phyloP scores from a whole-genome alignment of 305 asterid species.

The Rubia peregrina region DNA sequence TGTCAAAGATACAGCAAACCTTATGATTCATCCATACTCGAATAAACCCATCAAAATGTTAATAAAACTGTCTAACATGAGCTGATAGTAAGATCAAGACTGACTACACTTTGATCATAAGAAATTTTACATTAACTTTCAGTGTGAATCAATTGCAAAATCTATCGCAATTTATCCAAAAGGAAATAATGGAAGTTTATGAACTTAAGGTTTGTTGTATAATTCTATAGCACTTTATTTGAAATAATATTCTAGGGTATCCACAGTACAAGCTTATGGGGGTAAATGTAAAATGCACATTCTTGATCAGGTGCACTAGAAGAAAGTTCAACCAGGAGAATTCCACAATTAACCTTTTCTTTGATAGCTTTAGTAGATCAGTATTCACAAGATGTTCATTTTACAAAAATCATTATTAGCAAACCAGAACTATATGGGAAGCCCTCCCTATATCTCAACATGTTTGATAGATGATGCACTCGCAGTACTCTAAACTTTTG shows the following conservation, averaged over 20 bases:
- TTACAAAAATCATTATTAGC: neutral
- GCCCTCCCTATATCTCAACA: neutral
- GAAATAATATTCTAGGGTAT: neutral
- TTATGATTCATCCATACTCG: neutral
- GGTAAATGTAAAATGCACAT: slow-evolving; percentile 1
- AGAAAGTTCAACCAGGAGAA: neutral
- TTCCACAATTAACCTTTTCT: neutral
- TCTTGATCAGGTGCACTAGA: slow-evolving; percentile 4
- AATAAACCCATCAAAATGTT: neutral
- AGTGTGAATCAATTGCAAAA: neutral
- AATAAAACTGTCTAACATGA: neutral
- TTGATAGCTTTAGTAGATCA: neutral
- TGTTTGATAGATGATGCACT: neutral
- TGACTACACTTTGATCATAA: neutral
- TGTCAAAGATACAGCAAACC: neutral
- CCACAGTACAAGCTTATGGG: neutral
- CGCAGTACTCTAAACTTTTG: neutral
- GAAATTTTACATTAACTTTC: neutral
- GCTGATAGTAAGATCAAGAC: neutral
- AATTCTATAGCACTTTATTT: neutral
- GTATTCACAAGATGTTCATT: neutral
- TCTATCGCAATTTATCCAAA: neutral
- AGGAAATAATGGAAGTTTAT: neutral
- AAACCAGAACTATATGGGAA: slow-evolving; percentile 1
- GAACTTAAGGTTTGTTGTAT: neutral